A percentile compares a stretch with the other conserved stretches of the same genome.
These are phyloP conservation scores for Endocalyx cinctus DNA, from an alignment of 2,329 filamentous ascomycete genomes.

Conservation along the genomic window DNA sequence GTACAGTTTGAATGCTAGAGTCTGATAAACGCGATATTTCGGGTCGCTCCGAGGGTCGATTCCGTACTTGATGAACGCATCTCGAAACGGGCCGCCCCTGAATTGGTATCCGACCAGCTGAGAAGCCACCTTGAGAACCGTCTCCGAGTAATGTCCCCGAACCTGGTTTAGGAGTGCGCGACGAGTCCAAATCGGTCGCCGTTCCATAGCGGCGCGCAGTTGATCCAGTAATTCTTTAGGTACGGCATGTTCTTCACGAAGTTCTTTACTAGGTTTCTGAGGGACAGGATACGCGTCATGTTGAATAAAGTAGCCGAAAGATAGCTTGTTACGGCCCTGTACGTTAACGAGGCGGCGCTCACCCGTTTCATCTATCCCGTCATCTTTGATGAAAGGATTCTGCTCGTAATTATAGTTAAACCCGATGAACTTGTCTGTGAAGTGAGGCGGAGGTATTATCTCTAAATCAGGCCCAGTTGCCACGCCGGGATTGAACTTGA, in stretches of 20 bases:
- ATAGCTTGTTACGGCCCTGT: slow-evolving; percentile 50
- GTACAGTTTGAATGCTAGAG: slow-evolving; percentile 75
- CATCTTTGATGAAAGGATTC: slow-evolving; percentile 69
- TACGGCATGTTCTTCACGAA: slow-evolving; percentile 53
- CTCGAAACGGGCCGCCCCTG: slow-evolving; percentile 85
- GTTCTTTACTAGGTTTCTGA: slow-evolving; percentile 55
- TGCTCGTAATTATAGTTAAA: slow-evolving; percentile 82
- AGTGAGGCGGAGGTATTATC: slow-evolving; percentile 74
- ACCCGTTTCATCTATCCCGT: slow-evolving; percentile 50
- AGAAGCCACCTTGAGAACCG: slow-evolving; percentile 66
- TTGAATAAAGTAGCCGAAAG: slow-evolving; percentile 54
- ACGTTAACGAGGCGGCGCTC: slow-evolving; percentile 51
- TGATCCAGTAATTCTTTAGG: slow-evolving; percentile 61
- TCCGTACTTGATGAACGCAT: slow-evolving; percentile 80
- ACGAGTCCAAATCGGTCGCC: slow-evolving; percentile 82
- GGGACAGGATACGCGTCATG: slow-evolving; percentile 59
- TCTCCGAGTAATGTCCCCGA: slow-evolving; percentile 44
- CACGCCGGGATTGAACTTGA: slow-evolving; percentile 61
- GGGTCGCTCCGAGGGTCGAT: slow-evolving; percentile 78
- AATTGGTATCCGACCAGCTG: slow-evolving; percentile 91
- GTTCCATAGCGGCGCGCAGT: slow-evolving; percentile 61
- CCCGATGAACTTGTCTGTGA: slow-evolving; percentile 68
- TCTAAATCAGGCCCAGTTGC: slow-evolving; percentile 58
- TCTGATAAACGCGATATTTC: slow-evolving; percentile 79
- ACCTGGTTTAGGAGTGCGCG: slow-evolving; percentile 75